Evolutionary conservation across 768 basidiomycete species (phyloP).

Genomic region (Lyophyllum decastes): DNA sequence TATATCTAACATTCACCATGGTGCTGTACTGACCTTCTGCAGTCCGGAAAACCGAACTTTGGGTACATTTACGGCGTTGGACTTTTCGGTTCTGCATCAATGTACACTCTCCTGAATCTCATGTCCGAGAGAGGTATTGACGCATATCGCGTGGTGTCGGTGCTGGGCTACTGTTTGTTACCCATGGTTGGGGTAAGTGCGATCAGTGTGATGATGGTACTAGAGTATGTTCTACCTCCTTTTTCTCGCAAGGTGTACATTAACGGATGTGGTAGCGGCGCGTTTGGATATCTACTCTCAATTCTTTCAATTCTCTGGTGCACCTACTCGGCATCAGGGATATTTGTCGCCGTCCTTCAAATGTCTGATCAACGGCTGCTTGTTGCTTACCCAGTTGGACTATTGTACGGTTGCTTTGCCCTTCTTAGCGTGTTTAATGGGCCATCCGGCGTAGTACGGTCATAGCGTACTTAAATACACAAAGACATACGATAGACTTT

Average conservation of each 20-base stretch:
- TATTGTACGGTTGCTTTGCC: slow-evolving; percentile 94
- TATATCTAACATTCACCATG: not conserved
- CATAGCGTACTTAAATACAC: slow-evolving; percentile 1
- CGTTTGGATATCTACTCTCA: slow-evolving; percentile 84
- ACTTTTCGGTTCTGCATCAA: slow-evolving; percentile 87
- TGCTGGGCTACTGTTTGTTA: slow-evolving; percentile 93
- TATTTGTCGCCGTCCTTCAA: slow-evolving; percentile 92
- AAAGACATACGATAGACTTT: not conserved
- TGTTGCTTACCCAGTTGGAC: slow-evolving; percentile 94
- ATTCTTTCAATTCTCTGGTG: slow-evolving; percentile 91
- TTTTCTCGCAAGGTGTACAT: slow-evolving; percentile 1
- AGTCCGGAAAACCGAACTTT: slow-evolving; percentile 99
- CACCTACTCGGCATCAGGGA: slow-evolving; percentile 93
- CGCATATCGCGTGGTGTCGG: slow-evolving; percentile 91
- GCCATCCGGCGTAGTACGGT: slow-evolving; percentile 24
- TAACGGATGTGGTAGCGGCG: slow-evolving; percentile 51
- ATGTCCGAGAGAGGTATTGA: slow-evolving; percentile 97
- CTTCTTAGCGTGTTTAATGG: slow-evolving; percentile 87
- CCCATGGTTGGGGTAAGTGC: slow-evolving; percentile 96
- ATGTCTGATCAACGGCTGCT: slow-evolving; percentile 95
- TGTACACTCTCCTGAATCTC: slow-evolving; percentile 93
- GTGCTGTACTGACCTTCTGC: slow-evolving; percentile 5
- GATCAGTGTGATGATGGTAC: slow-evolving; percentile 80
- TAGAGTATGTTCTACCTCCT: slow-evolving; percentile 67
- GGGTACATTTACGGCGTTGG: slow-evolving; percentile 98